Conservation (phyloP, 208 protist species). For the Acanthamoeba lenticulata region DNA sequence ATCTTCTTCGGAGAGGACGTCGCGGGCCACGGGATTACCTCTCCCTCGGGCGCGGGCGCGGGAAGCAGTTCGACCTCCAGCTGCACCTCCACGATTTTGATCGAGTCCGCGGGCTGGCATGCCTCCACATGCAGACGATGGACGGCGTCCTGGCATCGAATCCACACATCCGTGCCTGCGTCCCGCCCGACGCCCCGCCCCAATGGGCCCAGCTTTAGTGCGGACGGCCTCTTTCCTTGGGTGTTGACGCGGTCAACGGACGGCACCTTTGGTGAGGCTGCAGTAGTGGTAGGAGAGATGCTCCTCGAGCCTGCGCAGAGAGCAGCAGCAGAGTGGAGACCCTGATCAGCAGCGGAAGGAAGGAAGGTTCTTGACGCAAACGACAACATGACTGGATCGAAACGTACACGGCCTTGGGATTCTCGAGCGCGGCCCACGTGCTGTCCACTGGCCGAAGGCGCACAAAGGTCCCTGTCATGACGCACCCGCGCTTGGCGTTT, state of each 20-base stretch:
- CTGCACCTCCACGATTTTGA: not conserved
- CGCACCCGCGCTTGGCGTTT: not conserved
- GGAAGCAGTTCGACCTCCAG: not conserved
- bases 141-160: not conserved
- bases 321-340: not conserved
- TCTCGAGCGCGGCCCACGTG: not conserved
- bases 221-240: too few relatives aligned
- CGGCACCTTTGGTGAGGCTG: not conserved
- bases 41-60: not conserved
- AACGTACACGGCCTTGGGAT: not conserved
- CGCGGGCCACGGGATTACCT: not conserved
- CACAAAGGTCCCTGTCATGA: not conserved
- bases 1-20: too few relatives aligned
- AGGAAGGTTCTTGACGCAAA: too few relatives aligned
- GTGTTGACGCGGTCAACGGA: not conserved
- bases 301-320: not conserved
- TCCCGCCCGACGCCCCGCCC: too few relatives aligned
- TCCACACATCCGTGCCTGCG: not conserved
- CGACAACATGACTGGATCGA: too few relatives aligned
- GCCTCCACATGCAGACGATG: not conserved
- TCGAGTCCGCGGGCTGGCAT: not conserved
- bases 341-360: not conserved
- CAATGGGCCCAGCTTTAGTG: not conserved
- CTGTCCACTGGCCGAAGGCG: not conserved
- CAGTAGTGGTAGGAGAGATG: conserved; percentile 15